Conservation (phyloP, 2,329 filamentous ascomycete genomes). For the Claviceps spartinae region DNA sequence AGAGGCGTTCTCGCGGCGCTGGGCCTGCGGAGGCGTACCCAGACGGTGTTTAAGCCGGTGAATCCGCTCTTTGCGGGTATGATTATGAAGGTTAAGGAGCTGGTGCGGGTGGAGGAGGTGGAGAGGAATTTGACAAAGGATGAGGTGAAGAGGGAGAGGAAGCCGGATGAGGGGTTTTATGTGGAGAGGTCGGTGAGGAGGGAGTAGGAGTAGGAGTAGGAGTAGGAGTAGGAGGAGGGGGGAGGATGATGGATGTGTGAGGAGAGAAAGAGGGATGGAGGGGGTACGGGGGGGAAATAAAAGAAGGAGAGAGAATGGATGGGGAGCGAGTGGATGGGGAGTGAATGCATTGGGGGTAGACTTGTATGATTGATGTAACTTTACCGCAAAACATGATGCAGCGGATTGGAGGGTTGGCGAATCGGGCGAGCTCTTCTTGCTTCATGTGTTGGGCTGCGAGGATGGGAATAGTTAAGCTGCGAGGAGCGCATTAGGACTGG, state of each 20-base stretch:
- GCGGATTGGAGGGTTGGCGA: neutral
- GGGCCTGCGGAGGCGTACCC: constrained; percentile 71
- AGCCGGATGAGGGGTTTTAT: constrained; percentile 69
- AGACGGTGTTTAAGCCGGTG: constrained; percentile 82
- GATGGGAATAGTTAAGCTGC: neutral
- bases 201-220: neutral
- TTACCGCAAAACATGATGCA: neutral
- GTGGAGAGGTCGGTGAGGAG: constrained; percentile 43
- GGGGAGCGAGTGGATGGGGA: neutral
- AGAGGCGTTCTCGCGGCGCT: constrained; percentile 73
- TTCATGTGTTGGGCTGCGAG: neutral
- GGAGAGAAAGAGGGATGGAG: neutral
- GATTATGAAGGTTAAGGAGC: constrained; percentile 87
- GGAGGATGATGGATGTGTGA: neutral
- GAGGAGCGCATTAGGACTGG: neutral
- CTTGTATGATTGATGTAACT: neutral
- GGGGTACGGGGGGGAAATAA: neutral
- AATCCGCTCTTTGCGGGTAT: constrained; percentile 71
- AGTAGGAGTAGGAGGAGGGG: neutral
- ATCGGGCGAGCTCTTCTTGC: neutral
- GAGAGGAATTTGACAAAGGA: constrained; percentile 44
- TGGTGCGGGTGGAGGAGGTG: constrained; percentile 73
- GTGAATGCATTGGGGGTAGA: neutral
- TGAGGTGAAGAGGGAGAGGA: constrained; percentile 58
- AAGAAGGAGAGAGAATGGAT: neutral